Conservation (phyloP, 73 alveolate species). For the Stentor coeruleus region DNA sequence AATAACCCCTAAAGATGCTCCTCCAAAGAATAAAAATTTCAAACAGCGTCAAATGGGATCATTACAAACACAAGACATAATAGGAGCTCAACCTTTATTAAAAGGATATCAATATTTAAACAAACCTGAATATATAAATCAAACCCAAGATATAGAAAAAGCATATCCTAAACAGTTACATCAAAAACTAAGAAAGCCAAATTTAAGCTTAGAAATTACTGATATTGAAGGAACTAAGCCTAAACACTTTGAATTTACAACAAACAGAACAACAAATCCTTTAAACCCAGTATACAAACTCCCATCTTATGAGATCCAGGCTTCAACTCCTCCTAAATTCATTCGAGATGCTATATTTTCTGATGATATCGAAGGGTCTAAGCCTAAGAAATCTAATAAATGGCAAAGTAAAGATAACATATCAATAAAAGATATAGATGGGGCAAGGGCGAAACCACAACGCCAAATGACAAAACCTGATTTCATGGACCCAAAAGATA, state of each 20-base stretch:
- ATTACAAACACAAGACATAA: constrained; percentile 30
- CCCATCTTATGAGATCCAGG: constrained; percentile 75
- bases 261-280: constrained; percentile 75
- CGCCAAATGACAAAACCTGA: constrained; percentile 52
- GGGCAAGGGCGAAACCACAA: constrained; percentile 70
- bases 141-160: constrained; percentile 42
- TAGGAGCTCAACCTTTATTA: constrained; percentile 49
- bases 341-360: constrained; percentile 83
- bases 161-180: constrained; percentile 37
- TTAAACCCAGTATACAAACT: constrained; percentile 86
- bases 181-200: constrained; percentile 54
- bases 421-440: constrained; percentile 79
- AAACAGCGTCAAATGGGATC: not conserved
- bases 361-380: constrained; percentile 90
- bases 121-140: constrained; percentile 37
- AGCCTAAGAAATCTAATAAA: constrained; percentile 61
- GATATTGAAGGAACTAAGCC: constrained; percentile 73
- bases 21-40: not conserved
- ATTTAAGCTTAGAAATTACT: constrained; percentile 36
- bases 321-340: constrained; percentile 86
- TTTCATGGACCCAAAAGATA: constrained; percentile 53
- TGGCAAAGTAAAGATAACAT: constrained; percentile 73
- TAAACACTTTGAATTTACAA: constrained; percentile 55
- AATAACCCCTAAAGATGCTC: not conserved
- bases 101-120: constrained; percentile 38